These are phyloP conservation scores for Eucalyptus sp. DNA, from an alignment of 345 rosid species.

Conservation along the genomic window DNA sequence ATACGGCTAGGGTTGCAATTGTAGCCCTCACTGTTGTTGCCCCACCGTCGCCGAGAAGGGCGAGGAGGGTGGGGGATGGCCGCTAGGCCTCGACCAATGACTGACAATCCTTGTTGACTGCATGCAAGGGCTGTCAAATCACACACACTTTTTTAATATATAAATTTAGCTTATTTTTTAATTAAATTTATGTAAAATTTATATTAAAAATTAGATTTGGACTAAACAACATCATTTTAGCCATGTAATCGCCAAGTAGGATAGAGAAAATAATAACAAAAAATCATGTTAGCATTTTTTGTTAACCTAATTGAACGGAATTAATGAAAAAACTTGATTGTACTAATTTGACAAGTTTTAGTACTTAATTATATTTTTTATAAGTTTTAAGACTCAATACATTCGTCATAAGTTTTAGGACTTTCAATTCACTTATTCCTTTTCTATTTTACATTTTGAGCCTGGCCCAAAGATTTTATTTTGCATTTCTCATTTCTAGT, in stretches of 20 bases:
- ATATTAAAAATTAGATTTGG: too few relatives aligned
- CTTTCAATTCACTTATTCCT: too few relatives aligned
- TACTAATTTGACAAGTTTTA: too few relatives aligned
- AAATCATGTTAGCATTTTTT: background rate
- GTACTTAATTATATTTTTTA: too few relatives aligned
- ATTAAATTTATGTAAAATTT: too few relatives aligned
- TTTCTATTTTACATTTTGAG: background rate
- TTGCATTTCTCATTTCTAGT: background rate
- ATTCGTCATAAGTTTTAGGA: too few relatives aligned
- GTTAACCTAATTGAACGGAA: too few relatives aligned
- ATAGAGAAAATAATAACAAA: too few relatives aligned
- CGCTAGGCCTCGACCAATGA: rapidly evolving
- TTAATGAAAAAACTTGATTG: too few relatives aligned
- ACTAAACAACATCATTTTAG: background rate
- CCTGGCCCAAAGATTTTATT: background rate
- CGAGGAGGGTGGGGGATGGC: background rate
- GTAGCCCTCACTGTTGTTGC: background rate
- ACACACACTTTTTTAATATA: background rate
- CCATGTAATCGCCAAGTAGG: background rate
- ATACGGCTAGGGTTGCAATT: background rate
- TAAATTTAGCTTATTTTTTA: too few relatives aligned
- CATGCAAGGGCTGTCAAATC: background rate
- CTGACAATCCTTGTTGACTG: background rate
- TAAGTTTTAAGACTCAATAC: too few relatives aligned
- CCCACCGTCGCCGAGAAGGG: rapidly evolving